Evolutionary conservation across 768 basidiomycete species (phyloP), one percentile per base, ranked within the genome.

Genomic region (Leucosporidium creatinivorum): DNA sequence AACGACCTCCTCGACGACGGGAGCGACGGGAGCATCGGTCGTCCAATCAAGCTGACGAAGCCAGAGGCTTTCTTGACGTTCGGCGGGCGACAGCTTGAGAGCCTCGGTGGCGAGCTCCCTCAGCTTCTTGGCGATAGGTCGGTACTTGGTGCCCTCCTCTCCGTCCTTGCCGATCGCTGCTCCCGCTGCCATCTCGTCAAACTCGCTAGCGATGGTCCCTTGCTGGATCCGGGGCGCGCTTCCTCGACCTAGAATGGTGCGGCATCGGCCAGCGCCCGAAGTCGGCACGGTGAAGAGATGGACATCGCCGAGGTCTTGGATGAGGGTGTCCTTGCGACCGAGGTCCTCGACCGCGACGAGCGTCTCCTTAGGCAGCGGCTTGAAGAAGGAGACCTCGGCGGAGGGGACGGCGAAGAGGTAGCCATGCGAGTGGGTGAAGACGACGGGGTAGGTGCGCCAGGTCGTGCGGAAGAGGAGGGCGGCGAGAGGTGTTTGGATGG

Each of bases 41-140:
- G 77, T 82, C 90, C 89, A 91, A 66, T 90, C 85, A 12, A 92
- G 81, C 71, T 88, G 86, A 30, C 76, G 74, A 8, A 86, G 76
- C 84, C 85, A 89, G 30, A 58, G 4, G 50, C 67, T 61, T 23
- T 28, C 19, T 8, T 33, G 28, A 13, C 69, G 58, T 23, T 67
- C 19, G 21, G 36, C n/a, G 28, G 25, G 23, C 33, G 10, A 23
- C 13, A 39, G 15, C 47, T 25, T 48, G 1, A 31, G 9, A 28
- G 66, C 66, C 21, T 33, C 44, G 9, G 55, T 21, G 10, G 79
- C 75, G 6, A 81, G 68, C 12, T 50, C 75, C 62, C 55, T 80
- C 76, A 1, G 84, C 85, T 26, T 85, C 74, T 7, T 74, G 60
- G 23, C 33, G 15, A 82, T 47, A 0, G 88, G 74, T 17, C 73